Evolutionary conservation across 306 rosid genomes (phyloP), one percentile per base, ranked within the genome.

Genomic region (Hippophae rhamnoides): DNA sequence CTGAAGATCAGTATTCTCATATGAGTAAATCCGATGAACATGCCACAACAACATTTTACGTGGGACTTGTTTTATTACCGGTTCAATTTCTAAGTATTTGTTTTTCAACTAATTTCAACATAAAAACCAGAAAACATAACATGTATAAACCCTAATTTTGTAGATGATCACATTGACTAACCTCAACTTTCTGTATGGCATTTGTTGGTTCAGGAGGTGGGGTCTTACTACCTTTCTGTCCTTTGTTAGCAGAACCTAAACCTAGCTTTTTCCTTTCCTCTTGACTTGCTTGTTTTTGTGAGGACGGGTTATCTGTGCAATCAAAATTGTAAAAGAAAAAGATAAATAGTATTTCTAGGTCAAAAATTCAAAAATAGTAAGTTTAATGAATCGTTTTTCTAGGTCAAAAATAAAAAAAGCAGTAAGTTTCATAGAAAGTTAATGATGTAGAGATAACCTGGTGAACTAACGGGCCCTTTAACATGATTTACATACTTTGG

Each of bases 201-300:
- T 68, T 50, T 60, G 75, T 12, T 13, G 80, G 61, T 72, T 82
- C 99, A 41, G 81, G 45, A 62, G 77, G 76, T 13, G 94, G 90
- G 46, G 94, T 77, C 50, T 40, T 53, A 59, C 85, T 60, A 43
- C 76, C 85, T 10, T 87, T 61, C 27, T 56, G 66, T 67, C 90
- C 89, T 72, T 78, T 88, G 13, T 76, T 79, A 12, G 43, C 12
- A 47, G 88, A 75, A 66, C 64, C 76, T 75, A 85, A 46, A 9
- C 96, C 99, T 67, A 93, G 58, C 71, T 86, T 89, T 47, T 70
- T 82, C 67, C 85, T 77, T 27, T 84, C 74, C 68, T 74, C 84
- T 74, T 64, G 66, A 53, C 10, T 66, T 57, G 50, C 57, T 54
- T 58, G 67, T 66, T 58, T 10, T 43, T 70, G 78, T 54, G 72